Base-by-base conservation (phyloP, 2,329 filamentous ascomycete genomes). In the Lomentospora prolificans region DNA sequence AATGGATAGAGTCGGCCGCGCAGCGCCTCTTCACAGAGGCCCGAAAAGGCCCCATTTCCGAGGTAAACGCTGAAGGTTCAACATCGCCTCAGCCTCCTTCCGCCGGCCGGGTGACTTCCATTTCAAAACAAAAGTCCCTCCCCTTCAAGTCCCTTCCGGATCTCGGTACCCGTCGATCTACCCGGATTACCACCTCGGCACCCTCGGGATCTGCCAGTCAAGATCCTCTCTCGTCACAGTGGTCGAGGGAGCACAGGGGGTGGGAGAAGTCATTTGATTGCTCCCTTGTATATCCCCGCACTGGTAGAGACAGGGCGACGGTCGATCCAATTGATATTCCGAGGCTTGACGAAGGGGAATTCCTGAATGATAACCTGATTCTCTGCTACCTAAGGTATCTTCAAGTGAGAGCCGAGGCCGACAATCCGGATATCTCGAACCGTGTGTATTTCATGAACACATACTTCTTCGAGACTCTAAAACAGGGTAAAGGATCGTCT, bases 351-450 rank as follows among this genome's bases (percentile, higher is more conserved):
- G 88, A 95, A 60, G 88, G 85, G 10, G 81, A 96, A 62, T 95
- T 87, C 58, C 71, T 99, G 46, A 99, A 99, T 65, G 94, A 99
- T 71, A 96, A 90, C 64, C 73, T 99, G 27, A 87, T 99, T 61
- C 84, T 82, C 53, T 96, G 96, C 66, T 96, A 95, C 65, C 75
- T 96, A 56, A 84, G 86, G 28, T 88, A 84, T 61, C 72, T 92
- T 4, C 84, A 91, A 64, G 72, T 79, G 57, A 70, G 78, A 44
- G 68, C 87, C 33, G 77, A 82, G 60, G 69, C 73, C 39, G 72
- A 77, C 9, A 74, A 77, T 2, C 77, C 81, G 0, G 73, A 81
- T 50, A 62, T 84, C 3, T 72, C 83, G 0, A 74, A 81, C 58
- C 82, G 83, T 53, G 82, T 95, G 3, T 89, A 95, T 66, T 87